Evolutionary conservation across 2,329 filamentous ascomycete genomes (phyloP), one percentile per base, ranked within the genome.

Genomic region (Spiromastix sp.): DNA sequence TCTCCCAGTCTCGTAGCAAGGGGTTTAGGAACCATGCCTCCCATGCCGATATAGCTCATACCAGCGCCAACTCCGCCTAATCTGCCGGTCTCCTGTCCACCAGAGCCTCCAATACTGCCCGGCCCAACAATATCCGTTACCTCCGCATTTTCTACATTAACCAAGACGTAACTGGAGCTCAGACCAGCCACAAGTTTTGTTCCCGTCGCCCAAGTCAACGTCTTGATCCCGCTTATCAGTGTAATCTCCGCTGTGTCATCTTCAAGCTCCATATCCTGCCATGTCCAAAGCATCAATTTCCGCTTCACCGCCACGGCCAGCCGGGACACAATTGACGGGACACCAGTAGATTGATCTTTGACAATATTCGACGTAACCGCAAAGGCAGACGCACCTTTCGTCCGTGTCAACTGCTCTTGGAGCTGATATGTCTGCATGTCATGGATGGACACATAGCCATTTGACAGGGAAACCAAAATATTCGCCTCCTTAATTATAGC

Each of bases 31-130:
- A 89, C 85, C 66, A 86, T 91, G 27, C 85, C 83, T 32, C 85
- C 86, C 54, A 96, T 79, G 1, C 89, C 89, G 74, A 96, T 93
- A 54, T 96, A 96, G 29, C 87, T 86, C 85, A 96, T 95, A 31
- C 85, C 84, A 36, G 79, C 82, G 40, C 81, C 82, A 42, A 89
- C 79, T 2, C 85, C 82, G 4, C 85, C 85, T 46, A 95, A 89
- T 24, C 86, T 74, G 37, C 77, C 79, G 2, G 72, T 75, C 45
- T 83, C 79, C 50, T 74, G 68, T 4, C 71, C 70, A 16, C 75
- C 69, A 5, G 71, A 69, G 16, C 79, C 79, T 8, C 77, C 79
- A 37, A 82, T 74, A 27, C 76, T 74, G 22, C 83, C 81, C 0
- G 83, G 79, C 9, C 82, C 85, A 37, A 81, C 74, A 41, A 98